A percentile compares a stretch with the other conserved stretches of the same genome.
Evolutionary conservation across 1,284 basidiomycete genomes (phyloP).

Genomic region (Fereydounia khargensis): DNA sequence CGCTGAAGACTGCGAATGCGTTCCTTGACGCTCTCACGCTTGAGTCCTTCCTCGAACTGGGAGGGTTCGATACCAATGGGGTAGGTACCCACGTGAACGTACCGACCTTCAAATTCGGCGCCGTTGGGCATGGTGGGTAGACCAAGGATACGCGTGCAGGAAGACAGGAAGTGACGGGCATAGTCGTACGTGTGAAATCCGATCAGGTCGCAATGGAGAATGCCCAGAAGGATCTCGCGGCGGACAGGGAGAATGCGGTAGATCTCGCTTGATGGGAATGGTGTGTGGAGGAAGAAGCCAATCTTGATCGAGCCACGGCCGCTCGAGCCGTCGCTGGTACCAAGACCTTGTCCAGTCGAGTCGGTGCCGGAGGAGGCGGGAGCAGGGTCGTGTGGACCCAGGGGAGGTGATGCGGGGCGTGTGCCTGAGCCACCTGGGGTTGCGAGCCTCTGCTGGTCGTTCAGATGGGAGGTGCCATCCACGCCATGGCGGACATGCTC

Average conservation of each 20-base stretch:
- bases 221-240: slow-evolving; percentile 89
- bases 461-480: slow-evolving; percentile 44
- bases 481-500: slow-evolving; percentile 49
- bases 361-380: slow-evolving; percentile 1
- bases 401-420: neutral
- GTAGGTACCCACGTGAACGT: slow-evolving; percentile 96
- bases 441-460: slow-evolving; percentile 39
- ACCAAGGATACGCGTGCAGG: slow-evolving; percentile 91
- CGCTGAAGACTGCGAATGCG: slow-evolving; percentile 79
- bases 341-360: slow-evolving; percentile 23
- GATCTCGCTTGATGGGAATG: slow-evolving; percentile 96
- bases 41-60: slow-evolving; percentile 82
- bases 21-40: slow-evolving; percentile 73
- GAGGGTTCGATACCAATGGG: slow-evolving; percentile 96
- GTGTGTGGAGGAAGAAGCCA: slow-evolving; percentile 97
- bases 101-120: slow-evolving; percentile 85
- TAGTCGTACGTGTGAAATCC: slow-evolving; percentile 99
- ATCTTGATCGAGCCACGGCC: slow-evolving; percentile 62
- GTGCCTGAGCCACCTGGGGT: slow-evolving; percentile 14
- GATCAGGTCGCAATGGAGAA: slow-evolving; percentile 85
- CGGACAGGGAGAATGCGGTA: slow-evolving; percentile 89
- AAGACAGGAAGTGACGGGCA: slow-evolving; percentile 96
- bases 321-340: slow-evolving; percentile 42
- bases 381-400: too few relatives aligned
- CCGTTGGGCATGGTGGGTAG: slow-evolving; percentile 98